Evolutionary conservation across 768 basidiomycete species (phyloP).

Genomic region (Paxillus rubicundulus): DNA sequence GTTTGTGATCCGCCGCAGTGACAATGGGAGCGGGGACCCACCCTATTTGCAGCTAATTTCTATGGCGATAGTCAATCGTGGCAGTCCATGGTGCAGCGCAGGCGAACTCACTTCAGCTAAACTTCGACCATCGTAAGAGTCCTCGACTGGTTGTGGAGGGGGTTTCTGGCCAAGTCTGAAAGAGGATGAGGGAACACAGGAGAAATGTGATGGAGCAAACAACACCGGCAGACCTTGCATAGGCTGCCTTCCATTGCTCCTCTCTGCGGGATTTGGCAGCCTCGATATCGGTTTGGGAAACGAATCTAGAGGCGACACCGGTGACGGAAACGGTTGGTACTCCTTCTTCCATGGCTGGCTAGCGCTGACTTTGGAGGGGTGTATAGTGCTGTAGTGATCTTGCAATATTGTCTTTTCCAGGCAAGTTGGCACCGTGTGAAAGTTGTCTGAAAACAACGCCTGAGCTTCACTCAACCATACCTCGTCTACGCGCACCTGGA

Average conservation of each 20-base stretch:
- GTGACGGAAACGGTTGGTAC: slow-evolving; percentile 72
- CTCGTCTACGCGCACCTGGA: too few species aligned
- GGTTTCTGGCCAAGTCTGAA: slow-evolving; percentile 80
- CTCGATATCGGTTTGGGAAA: slow-evolving; percentile 77
- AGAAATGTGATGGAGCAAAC: neutral
- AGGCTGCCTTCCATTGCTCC: slow-evolving; percentile 89
- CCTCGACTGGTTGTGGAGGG: slow-evolving; percentile 71
- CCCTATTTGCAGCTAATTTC: slow-evolving; percentile 91
- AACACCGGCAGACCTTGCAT: slow-evolving; percentile 55
- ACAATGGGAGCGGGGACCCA: slow-evolving; percentile 32
- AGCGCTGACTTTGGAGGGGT: neutral
- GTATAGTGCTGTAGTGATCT: too few species aligned
- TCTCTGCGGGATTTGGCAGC: slow-evolving; percentile 67
- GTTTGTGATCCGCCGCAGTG: slow-evolving; percentile 10
- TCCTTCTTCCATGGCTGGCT: slow-evolving; percentile 54
- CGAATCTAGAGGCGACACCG: slow-evolving; percentile 80
- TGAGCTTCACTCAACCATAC: too few species aligned
- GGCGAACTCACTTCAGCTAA: slow-evolving; percentile 73
- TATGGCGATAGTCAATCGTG: slow-evolving; percentile 29
- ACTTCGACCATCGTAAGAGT: slow-evolving; percentile 79
- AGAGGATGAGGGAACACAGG: slow-evolving; percentile 7
- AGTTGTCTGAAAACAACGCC: too few species aligned
- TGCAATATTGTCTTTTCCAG: too few species aligned
- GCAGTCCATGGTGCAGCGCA: neutral
- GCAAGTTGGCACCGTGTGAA: too few species aligned